Evolutionary conservation across 1,139 yeast species (phyloP), one percentile per base, ranked within the genome.

Genomic region (Debaryomyces udenii): DNA sequence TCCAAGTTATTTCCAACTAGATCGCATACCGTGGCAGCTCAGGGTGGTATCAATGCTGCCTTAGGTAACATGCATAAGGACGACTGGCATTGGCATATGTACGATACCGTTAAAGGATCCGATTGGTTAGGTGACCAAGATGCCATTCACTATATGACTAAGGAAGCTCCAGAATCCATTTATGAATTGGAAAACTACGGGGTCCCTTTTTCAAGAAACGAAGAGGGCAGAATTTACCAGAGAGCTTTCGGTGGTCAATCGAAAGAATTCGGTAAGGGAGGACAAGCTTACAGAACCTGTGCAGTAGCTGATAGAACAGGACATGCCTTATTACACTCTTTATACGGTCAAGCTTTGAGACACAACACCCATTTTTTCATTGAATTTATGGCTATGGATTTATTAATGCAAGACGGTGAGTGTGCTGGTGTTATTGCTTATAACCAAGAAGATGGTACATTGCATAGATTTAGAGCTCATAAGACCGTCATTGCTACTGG

Each of bases 81-180:
- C 68, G 93, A 91, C 74, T 93, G 99, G 99, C 95, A 88, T 68
- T 93, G 99, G 98, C 99, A 93, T 71, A 91, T 93, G 96, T 91
- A 91, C 70, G 99, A 93, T 64, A 93, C 99, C 60, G 98, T 93
- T 59, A 93, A 93, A 74, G 99, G 99, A 51, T 89, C 97, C 10
- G 99, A 93, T 74, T 93, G 99, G 99, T 81, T 93, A 50, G 99
- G 99, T 58, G 99, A 93, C 71, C 99, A 93, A 73, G 98, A 93
- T 63, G 96, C 98, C 44, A 93, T 93, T 64, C 98, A 93, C 71
- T 93, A 93, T 74, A 93, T 93, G 99, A 91, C 98, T 49, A 83
- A 91, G 66, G 98, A 93, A 72, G 99, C 99, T 17, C 97, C 98
- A 37, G 82, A 84, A 56, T 86, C 97, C 37, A 93, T 93, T 61